Base-by-base conservation (phyloP, 208 protist genomes). In the Leishmania lainsoni region DNA sequence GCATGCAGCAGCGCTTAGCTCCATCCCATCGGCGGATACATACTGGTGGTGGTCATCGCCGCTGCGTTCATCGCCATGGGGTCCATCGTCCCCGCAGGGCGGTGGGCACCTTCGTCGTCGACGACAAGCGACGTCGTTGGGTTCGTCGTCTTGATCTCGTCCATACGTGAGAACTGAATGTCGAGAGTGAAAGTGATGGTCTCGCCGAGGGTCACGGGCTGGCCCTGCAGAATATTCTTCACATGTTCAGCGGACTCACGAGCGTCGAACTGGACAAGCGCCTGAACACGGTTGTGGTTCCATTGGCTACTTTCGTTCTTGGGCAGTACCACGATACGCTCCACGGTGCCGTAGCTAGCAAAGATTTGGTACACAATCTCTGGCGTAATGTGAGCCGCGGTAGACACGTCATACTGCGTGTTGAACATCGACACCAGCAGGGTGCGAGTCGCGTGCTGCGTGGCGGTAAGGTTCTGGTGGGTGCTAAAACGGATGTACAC, bases 391-490 rank as follows among this genome's bases (percentile, higher is more conserved):
- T 95, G 92, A 42, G 91, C 89, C 5, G 93, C 89, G 12, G 89
- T 87, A 22, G 93, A 95, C 5, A 97, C 92, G 79, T 98, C 95
- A 80, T 98, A 98, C 86, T 96, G 91, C 35, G 94, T 96, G 89
- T 97, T 98, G 85, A 97, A 97, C 95, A 98, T 98, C 12, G 93
- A 97, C 45, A 97, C 95, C 17, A 98, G 87, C 66, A 98, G 81
- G 16, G 93, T 98, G 54, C 92, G 92, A 84, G 91, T 96, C 35
- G 89, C 88, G 77, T 98, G 92, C 80, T 96, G 94, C 39, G 92
- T 97, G 26, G 93, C 92, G n/a, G 94, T 98, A 72, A 98, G 93
- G 68, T 86, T 93, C 61, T 92, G 86, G 85, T 98, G 95, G 75
- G 94, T 95, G 86, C 93, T 97, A 92, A 96, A 98, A 35, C 92